Percentiles rank a stretch among this genome's conserved stretches.
Evolutionary conservation across 345 rosid species (phyloP).

Genomic region (Aquilaria sinensis): DNA sequence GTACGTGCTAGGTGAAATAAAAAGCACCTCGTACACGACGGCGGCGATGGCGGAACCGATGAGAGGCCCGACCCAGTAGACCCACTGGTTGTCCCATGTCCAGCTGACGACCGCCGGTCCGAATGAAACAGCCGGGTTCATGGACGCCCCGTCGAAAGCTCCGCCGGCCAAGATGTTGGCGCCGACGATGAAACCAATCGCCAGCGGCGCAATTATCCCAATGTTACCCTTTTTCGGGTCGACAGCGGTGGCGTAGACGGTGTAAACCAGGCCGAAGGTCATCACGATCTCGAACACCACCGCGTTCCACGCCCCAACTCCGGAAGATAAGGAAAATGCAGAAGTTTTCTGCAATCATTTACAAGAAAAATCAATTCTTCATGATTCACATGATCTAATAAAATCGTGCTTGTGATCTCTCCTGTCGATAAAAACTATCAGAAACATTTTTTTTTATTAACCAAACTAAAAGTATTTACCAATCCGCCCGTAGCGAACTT

Average conservation of each 20-base stretch:
- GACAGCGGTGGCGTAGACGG: slow-evolving; percentile 80
- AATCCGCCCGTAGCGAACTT: slow-evolving; percentile 55
- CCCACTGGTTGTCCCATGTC: slow-evolving; percentile 93
- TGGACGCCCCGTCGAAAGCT: slow-evolving; percentile 86
- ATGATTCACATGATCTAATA: no score
- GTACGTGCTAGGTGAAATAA: slow-evolving; percentile 46
- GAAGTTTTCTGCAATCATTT: slow-evolving; percentile 38
- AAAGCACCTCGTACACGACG: slow-evolving; percentile 46
- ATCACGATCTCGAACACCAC: slow-evolving; percentile 85
- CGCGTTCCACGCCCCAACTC: slow-evolving; percentile 66
- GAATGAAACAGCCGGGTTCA: slow-evolving; percentile 94
- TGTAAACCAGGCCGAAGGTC: slow-evolving; percentile 93
- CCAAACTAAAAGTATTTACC: slow-evolving; percentile 25
- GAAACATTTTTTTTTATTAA: neutral
- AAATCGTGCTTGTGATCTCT: no score
- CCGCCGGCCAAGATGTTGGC: slow-evolving; percentile 93
- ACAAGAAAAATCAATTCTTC: neutral
- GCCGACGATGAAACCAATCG: slow-evolving; percentile 85
- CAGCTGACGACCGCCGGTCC: slow-evolving; percentile 97
- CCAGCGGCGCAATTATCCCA: slow-evolving; percentile 81
- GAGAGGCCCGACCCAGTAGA: slow-evolving; percentile 90
- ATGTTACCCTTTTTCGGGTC: slow-evolving; percentile 87
- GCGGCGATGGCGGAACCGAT: slow-evolving; percentile 76
- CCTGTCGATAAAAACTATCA: neutral
- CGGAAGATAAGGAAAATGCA: slow-evolving; percentile 62